Percentiles rank a stretch among this genome's conserved stretches.
Conservation (phyloP, 805 yeast genomes). For the Candida nanaspora region DNA sequence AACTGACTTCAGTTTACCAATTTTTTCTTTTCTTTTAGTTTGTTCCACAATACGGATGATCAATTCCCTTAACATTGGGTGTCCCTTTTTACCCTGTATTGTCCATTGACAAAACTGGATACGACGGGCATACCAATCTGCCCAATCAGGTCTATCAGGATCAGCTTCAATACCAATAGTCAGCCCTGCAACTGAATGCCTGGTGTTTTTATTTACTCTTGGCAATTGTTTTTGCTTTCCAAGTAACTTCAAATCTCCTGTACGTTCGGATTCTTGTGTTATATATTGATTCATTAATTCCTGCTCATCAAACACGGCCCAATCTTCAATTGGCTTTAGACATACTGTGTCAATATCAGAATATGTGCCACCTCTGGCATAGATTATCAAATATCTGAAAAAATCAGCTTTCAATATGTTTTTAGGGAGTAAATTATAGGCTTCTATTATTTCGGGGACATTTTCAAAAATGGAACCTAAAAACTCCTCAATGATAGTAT, state of each 20-base stretch:
- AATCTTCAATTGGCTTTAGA: constrained; percentile 61
- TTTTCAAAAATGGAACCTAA: constrained; percentile 50
- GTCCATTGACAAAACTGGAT: constrained; percentile 98
- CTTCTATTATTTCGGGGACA: constrained; percentile 69
- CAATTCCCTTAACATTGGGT: constrained; percentile 78
- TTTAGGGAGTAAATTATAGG: constrained; percentile 73
- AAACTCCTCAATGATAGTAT: constrained; percentile 47
- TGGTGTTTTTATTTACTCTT: constrained; percentile 15
- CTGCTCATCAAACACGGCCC: constrained; percentile 54
- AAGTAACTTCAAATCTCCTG: neutral
- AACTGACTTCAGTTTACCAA: constrained; percentile 39
- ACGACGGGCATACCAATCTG: constrained; percentile 85
- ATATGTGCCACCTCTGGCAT: constrained; percentile 90
- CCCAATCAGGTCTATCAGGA: constrained; percentile 94
- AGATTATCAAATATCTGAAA: constrained; percentile 78
- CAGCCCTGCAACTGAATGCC: constrained; percentile 50
- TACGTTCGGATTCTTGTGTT: neutral
- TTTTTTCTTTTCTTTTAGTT: constrained; percentile 49
- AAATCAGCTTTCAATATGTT: constrained; percentile 87
- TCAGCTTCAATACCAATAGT: constrained; percentile 94
- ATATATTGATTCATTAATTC: constrained; percentile 1
- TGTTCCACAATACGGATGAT: constrained; percentile 71
- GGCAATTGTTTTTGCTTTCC: neutral
- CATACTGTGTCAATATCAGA: constrained; percentile 84
- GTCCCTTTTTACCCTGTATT: constrained; percentile 82